Base-by-base conservation (phyloP, 345 rosid species). In the Stellera chamaejasme region DNA sequence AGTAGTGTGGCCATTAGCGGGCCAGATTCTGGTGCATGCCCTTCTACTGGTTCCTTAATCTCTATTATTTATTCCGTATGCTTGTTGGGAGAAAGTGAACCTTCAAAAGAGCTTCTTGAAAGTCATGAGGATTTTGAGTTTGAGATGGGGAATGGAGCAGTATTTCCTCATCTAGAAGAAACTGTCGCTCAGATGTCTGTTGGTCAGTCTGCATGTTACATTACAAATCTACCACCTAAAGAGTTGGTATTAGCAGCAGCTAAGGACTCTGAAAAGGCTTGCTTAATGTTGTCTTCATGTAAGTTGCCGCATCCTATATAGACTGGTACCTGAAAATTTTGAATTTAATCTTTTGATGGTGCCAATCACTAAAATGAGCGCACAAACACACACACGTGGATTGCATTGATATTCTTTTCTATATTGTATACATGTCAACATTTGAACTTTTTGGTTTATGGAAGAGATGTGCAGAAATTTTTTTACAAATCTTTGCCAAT, bases 71-170 rank as follows among this genome's bases (percentile, higher is more conserved):
- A 89, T 75, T 79, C 94, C 16, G 82, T 79, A 51, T 72, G 75
- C 53, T 69, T 93, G 69, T 76, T 67, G 60, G 46, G 64, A 49
- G 76, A 69, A 58, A 71, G 56, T 69, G 72, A 70, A 58, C 50
- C 46, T 28, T 36, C 51, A 65, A 77, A 76, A 74, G 96, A 86
- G 61, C 86, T 87, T 64, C 71, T 93, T 69, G 99, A 93, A 79
- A 82, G 83, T 60, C 64, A 60, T 55, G 87, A 84, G 69, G 97
- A 78, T 58, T 79, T 89, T 76, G 96, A 87, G 69, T 89, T 89
- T 82, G 96, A 93, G 86, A 71, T 84, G 58, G 99, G 99, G 16
- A 53, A 80, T 58, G 90, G 91, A 62, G 82, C 97, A 0, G 85
- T 93, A 57, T 54, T 71, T 73, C 44, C 81, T 58, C 51, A 55